Evolutionary conservation across 176 grass and related monocot species (phyloP), one percentile per base, ranked within the genome.

Genomic region (Phoenix dactylifera): DNA sequence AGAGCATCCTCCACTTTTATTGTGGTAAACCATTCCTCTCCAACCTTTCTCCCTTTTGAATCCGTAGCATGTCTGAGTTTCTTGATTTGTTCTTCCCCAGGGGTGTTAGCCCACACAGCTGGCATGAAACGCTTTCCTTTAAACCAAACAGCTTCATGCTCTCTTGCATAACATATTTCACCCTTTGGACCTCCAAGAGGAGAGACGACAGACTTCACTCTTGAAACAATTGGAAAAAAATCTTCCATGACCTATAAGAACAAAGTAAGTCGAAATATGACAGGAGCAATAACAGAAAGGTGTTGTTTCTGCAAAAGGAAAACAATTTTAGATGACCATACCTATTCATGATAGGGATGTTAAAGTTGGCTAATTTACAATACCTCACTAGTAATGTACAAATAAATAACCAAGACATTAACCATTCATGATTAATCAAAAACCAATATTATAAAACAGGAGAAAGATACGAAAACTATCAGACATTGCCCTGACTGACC

Each of bases 1-100:
- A 96, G 71, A 69, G 86, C 91, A 74, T 68, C 60, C 19, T 96
- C 91, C 74, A 96, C 72, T 74, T 96, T 90, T 49, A 18, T 61
- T 15, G 91, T 90, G 44, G 91, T 90, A 73, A 77, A 96, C 91
- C 91, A 96, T 71, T 96, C 91, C 57, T 96, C 91, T 51, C 91
- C 91, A 62, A 90, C 83, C 59, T 84, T 96, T 79, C 91, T 89
- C 59, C 86, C 91, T 85, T 87, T 96, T 56, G 86, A 86, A 79
- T 96, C 91, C 69, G 70, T 84, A 26, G 91, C 83, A 70, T 77
- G 75, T 51, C 65, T 81, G 57, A 96, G 77, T 71, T 90, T 80
- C 79, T 90, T 95, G 73, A 96, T 96, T 77, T 96, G 86, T 64
- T 85, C 67, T 77, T 96, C 91, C 32, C 91, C 91, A 53, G 67